Conservation (phyloP, 257 asterid genomes). For the Apocynum venetum region DNA sequence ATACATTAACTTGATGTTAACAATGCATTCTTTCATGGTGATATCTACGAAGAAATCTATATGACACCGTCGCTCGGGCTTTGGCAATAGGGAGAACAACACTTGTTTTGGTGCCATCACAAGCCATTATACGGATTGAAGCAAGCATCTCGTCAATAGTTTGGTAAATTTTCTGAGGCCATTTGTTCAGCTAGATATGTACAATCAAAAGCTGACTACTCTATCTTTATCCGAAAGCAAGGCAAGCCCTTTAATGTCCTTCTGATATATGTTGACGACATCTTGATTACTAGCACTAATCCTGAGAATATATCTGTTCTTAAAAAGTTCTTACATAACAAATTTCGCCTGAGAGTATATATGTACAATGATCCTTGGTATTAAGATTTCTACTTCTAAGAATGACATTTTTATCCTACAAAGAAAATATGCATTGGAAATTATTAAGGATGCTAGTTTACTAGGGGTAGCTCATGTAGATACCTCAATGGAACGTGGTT, state of each 20-base stretch:
- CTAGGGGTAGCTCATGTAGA: not conserved
- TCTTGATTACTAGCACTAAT: not conserved
- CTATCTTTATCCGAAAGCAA: not conserved
- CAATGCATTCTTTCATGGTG: not conserved
- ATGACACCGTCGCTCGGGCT: not conserved
- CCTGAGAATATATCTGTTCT: not conserved
- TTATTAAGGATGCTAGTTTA: not conserved
- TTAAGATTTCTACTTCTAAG: not conserved
- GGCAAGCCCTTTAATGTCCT: not conserved
- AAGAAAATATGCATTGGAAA: not conserved
- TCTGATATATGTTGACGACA: conserved; percentile 13
- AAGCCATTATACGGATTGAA: not conserved
- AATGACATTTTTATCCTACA: not conserved
- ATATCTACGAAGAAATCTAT: not conserved
- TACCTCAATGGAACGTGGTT: not conserved
- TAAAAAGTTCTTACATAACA: not conserved
- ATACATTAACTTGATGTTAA: no score
- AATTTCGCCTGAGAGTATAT: not conserved
- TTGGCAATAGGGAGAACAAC: not conserved
- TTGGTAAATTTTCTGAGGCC: not conserved
- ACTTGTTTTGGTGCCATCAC: not conserved
- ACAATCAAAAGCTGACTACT: not conserved
- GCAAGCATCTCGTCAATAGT: not conserved
- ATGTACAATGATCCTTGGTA: not conserved
- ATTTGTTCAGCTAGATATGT: not conserved